A percentile compares a stretch with the other conserved stretches of the same genome.
Conservation (phyloP, 441 rosid species). For the Francoa sonchifolia region DNA sequence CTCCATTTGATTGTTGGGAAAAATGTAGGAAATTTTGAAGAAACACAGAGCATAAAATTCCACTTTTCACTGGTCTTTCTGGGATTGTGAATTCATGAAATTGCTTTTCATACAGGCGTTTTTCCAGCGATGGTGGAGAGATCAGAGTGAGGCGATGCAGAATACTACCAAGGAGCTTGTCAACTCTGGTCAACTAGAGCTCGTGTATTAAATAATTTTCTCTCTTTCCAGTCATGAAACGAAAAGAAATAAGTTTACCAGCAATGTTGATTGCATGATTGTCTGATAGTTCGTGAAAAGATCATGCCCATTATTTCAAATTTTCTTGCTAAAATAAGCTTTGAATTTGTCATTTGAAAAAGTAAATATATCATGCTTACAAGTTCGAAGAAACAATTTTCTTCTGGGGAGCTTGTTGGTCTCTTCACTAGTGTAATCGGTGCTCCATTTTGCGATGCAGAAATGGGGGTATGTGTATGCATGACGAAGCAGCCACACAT, state of each 20-base stretch:
- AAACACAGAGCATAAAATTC: no score
- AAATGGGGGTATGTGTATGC: constrained; percentile 99
- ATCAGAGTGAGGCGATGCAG: constrained; percentile 63
- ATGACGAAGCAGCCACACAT: constrained; percentile 90
- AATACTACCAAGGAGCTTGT: constrained; percentile 50
- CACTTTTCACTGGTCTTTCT: not conserved
- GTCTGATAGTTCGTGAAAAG: not conserved
- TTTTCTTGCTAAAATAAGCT: no score
- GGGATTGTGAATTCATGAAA: not conserved
- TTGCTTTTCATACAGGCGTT: constrained; percentile 49
- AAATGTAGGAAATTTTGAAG: not conserved
- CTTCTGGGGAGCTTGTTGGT: not conserved
- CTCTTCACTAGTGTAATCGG: not conserved
- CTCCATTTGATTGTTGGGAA: constrained; percentile 6
- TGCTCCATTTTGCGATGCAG: constrained; percentile 25
- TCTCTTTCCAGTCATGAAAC: not conserved
- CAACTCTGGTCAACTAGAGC: constrained; percentile 86
- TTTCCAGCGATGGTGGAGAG: constrained; percentile 97
- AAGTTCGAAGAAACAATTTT: not conserved
- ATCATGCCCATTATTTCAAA: no score
- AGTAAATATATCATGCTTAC: no score
- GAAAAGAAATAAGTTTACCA: no score
- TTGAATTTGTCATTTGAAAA: not conserved
- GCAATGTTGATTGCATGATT: not conserved
- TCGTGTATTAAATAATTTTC: constrained; percentile 43